Base-by-base conservation (phyloP, 169 alveolate species). In the Plasmodium knowlesi region DNA sequence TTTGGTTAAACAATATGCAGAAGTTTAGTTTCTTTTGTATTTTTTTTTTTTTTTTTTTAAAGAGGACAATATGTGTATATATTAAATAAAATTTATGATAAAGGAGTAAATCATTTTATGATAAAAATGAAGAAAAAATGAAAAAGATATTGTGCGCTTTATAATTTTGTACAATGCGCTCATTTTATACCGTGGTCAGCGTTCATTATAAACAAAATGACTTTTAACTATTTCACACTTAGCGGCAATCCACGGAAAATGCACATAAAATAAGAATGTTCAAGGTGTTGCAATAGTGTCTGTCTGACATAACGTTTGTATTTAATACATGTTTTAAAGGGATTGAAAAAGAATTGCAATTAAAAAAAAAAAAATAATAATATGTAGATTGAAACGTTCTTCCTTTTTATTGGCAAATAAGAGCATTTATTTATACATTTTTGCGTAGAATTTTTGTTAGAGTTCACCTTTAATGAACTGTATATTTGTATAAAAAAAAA, bases 191-290 rank as follows among this genome's bases (percentile, higher is more conserved):
- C 76, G 81, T 43, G 39, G 28, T 73, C 43, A 74, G 71, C 37
- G 93, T 85, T 73, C 93, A 61, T 85, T 85, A 76, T 85, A 53
- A 83, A 67, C 37, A 61, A 83, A 83, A 28, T 3, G 32, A 16
- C 70, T 71, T 70, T 12, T 72, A 19, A 61, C 34, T 22, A 46
- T 67, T 83, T 83, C 71, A 50, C 39, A 30, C 67, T 85, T 85
- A 85, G 46, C 19, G 14, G 61, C 53, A 76, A 85, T 54, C 67
- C 80, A 50, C 67, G 82, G 67, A 85, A 10, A 50, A 76, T 28
- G 6, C 32, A 32, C 39, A 67, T 74, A 46, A 73, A 73, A 53
- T n/a, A 67, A 78, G 39, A 85, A 25, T 61, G 76, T 61, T 74
- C 61, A 16, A 50, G 61, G 71, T 28, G 50, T 50, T 46, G 41